A percentile compares a stretch with the other conserved stretches of the same genome.
These are phyloP conservation scores for Zygnema cylindricum DNA, from an alignment of 139 green algal genomes.

Conservation along the genomic window DNA sequence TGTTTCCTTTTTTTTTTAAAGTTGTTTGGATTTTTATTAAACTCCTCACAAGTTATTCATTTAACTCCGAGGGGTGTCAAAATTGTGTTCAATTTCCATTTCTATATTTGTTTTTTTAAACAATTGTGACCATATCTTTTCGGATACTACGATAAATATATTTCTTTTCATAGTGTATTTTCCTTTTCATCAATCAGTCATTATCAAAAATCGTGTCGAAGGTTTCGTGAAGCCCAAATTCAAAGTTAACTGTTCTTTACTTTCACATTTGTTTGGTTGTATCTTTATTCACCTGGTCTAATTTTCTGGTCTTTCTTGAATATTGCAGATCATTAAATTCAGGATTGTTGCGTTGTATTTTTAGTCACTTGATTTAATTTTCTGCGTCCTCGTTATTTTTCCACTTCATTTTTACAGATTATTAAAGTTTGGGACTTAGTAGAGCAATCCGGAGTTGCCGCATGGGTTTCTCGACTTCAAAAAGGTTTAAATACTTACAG, in stretches of 20 bases:
- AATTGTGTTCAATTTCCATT: no score
- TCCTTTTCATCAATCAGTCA: no score
- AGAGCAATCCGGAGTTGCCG: neutral
- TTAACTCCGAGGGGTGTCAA: no score
- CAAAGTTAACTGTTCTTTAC: neutral
- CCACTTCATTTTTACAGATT: neutral
- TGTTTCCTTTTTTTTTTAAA: no score
- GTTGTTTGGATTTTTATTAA: no score
- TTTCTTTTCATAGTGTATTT: no score
- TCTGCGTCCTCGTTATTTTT: neutral
- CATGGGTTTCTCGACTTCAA: conserved; percentile 30
- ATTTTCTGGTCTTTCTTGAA: neutral
- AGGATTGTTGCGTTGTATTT: neutral
- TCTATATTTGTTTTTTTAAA: no score
- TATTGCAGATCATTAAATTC: neutral
- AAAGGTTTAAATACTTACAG: conserved; percentile 12
- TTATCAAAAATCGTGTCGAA: no score
- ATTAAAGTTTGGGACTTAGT: conserved; percentile 55
- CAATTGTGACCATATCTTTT: no score
- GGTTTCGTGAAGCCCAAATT: no score
- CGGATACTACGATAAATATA: no score
- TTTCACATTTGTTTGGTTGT: neutral
- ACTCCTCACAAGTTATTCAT: no score
- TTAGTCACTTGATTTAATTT: neutral
- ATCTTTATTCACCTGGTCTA: neutral